Evolutionary conservation across 345 rosid species (phyloP).

Genomic region (Arabis alpina): DNA sequence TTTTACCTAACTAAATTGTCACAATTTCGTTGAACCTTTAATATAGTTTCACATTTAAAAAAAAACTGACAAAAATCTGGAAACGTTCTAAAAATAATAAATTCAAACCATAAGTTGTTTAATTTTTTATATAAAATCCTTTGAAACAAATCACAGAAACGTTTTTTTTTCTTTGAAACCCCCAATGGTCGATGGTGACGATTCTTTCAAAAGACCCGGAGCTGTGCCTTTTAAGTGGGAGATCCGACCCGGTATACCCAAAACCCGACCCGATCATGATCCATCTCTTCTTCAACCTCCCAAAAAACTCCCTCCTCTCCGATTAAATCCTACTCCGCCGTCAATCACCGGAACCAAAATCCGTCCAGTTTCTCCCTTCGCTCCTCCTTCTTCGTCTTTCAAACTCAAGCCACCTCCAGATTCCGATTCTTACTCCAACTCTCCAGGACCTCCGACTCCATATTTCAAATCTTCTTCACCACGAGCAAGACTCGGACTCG

Average conservation of each 20-base stretch:
- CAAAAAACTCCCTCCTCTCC: conserved; percentile 37
- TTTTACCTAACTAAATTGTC: no score
- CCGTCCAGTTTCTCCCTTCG: conserved; percentile 36
- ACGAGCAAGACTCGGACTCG: neutral
- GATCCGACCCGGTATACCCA: conserved; percentile 90
- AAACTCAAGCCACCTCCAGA: conserved; percentile 18
- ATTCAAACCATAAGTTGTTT: conserved; percentile 10
- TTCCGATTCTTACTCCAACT: neutral
- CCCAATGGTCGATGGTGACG: conserved; percentile 46
- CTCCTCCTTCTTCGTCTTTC: conserved; percentile 28
- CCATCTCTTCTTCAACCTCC: conserved; percentile 38
- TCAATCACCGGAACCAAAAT: neutral
- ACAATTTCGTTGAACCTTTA: conserved; percentile 11
- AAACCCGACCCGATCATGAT: conserved; percentile 41
- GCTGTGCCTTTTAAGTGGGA: conserved; percentile 92
- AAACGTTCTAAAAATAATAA: conserved; percentile 33
- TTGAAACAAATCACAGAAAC: conserved; percentile 22
- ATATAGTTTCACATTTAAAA: neutral
- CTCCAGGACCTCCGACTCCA: conserved; percentile 30
- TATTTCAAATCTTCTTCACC: conserved; percentile 20
- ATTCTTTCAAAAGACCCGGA: conserved; percentile 74
- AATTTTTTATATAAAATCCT: conserved; percentile 1
- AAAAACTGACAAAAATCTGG: conserved; percentile 17
- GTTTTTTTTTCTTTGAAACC: neutral
- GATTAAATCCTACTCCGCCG: conserved; percentile 38